Evolutionary conservation across 352 stramenopile species (phyloP).

Genomic region (Peronospora destructor): DNA sequence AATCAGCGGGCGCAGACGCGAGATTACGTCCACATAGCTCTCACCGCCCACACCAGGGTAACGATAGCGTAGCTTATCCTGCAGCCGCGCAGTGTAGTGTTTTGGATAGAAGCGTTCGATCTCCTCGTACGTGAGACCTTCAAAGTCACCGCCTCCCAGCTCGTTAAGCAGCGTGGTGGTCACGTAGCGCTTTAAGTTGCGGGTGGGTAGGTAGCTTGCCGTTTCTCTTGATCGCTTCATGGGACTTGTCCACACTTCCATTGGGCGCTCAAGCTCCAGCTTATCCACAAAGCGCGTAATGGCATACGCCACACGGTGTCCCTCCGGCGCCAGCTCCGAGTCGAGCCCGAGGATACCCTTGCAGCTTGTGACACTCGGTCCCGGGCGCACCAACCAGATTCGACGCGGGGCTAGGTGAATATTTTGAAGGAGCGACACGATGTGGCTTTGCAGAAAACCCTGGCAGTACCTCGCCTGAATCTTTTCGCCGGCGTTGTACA

Average conservation of each 20-base stretch:
- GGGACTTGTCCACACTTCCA: constrained; percentile 73
- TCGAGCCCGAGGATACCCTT: constrained; percentile 76
- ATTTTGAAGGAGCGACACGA: constrained; percentile 86
- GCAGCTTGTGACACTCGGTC: constrained; percentile 69
- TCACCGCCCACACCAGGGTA: constrained; percentile 88
- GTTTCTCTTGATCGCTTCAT: constrained; percentile 83
- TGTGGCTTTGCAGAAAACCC: constrained; percentile 82
- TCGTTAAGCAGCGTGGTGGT: constrained; percentile 89
- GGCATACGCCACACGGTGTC: constrained; percentile 66
- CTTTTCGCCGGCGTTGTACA: constrained; percentile 90
- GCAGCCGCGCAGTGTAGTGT: constrained; percentile 72
- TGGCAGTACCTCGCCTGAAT: constrained; percentile 84
- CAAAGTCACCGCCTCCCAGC: constrained; percentile 86
- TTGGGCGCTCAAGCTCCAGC: constrained; percentile 60
- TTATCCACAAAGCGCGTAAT: constrained; percentile 84
- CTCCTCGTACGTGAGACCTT: constrained; percentile 82
- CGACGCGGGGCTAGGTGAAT: constrained; percentile 87
- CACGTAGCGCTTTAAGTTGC: constrained; percentile 70
- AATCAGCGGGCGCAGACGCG: constrained; percentile 85
- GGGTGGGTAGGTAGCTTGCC: constrained; percentile 49
- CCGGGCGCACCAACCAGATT: constrained; percentile 87
- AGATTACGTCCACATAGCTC: constrained; percentile 92
- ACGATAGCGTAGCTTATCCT: constrained; percentile 89
- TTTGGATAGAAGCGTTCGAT: constrained; percentile 82
- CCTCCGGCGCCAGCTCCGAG: constrained; percentile 75